Evolutionary conservation across 2,329 filamentous ascomycete species (phyloP), one percentile per base, ranked within the genome.

Genomic region (Phaeophleospora eucalypticola): DNA sequence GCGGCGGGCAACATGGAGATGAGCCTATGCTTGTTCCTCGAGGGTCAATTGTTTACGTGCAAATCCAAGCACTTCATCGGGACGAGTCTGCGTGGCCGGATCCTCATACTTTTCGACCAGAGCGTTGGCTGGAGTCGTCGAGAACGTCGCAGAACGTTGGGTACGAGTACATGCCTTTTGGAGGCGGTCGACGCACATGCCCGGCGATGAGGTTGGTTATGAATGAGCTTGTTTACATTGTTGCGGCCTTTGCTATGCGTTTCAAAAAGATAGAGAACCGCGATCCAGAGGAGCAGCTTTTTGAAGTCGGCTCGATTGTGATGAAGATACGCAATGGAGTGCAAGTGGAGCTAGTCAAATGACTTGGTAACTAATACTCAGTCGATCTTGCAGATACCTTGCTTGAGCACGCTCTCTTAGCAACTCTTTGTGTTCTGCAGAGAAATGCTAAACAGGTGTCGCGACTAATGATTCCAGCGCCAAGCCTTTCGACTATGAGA

Each of bases 301-400:
- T 34, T 10, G 40, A 42, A 17, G 17, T 15, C 3, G 40, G 40
- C 7, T 14, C 27, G 3, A 35, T 42, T 10, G 27, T 42, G 4
- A 34, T 42, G 40, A 42, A 42, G 40, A 33, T 42, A 14, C 21
- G 40, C 7, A 18, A 34, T 42, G 40, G 40, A 9, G 40, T 42
- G 15, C 21, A 33, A 4, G 40, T 42, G 16, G 35, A n/a, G 17
- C 17, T 42, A 29, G 40, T 42, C 15, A 10, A 20, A 19, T 39
- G 36, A 39, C n/a, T n/a, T n/a, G n/a, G n/a, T n/a, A n/a, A n/a
- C n/a, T n/a, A n/a, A n/a, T n/a, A n/a, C n/a, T n/a, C n/a, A n/a
- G n/a, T n/a, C n/a, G n/a, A n/a, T n/a, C n/a, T n/a, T n/a, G n/a
- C n/a, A n/a, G n/a, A n/a, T n/a, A n/a, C n/a, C n/a, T n/a, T n/a